Evolutionary conservation across 2,329 filamentous ascomycete genomes (phyloP), one percentile per base, ranked within the genome.

Genomic region (Cladosporium colombiae): DNA sequence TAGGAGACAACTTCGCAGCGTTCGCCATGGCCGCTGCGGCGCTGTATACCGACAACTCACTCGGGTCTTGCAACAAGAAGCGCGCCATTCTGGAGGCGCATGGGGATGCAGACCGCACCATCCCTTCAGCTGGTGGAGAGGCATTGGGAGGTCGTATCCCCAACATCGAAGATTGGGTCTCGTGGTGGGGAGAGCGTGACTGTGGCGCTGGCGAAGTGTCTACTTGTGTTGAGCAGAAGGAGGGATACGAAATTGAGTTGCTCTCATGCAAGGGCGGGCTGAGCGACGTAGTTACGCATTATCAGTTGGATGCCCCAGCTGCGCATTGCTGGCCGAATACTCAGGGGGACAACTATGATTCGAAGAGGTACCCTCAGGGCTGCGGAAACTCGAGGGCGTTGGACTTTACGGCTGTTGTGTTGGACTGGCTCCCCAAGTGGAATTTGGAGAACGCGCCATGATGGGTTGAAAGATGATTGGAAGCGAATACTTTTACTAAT

Each of bases 21-120:
- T 85, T 85, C 67, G 82, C 81, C 0, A 77, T 81, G 8, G 80
- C 81, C 8, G 79, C 81, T 1, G 82, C 80, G 5, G 83, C 81
- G 4, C 80, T 78, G 57, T 84, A 85, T 68, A 72, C 71, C 18
- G 72, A 75, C 25, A 53, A 37, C 8, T 69, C 64, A 10, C 71
- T 65, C 70, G 72, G 29, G 70, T 69, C 52, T 53, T 76, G 10
- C 29, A 68, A 67, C 18, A 64, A 73, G 27, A 70, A 62, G 29
- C 75, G 78, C 31, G 81, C 78, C 0, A 72, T 81, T 29, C 70
- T 82, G 62, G 80, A 82, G 61, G 77, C 81, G 35, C 81, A 83
- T 62, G 81, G 80, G 40, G 73, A 73, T 13, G 70, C 69, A 3
- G 81, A 82, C 66, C 69, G 68, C 8, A 77, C 74, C 0, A 81